Conservation (phyloP, 306 rosid genomes). For the Fragaria nilgerrensis region DNA sequence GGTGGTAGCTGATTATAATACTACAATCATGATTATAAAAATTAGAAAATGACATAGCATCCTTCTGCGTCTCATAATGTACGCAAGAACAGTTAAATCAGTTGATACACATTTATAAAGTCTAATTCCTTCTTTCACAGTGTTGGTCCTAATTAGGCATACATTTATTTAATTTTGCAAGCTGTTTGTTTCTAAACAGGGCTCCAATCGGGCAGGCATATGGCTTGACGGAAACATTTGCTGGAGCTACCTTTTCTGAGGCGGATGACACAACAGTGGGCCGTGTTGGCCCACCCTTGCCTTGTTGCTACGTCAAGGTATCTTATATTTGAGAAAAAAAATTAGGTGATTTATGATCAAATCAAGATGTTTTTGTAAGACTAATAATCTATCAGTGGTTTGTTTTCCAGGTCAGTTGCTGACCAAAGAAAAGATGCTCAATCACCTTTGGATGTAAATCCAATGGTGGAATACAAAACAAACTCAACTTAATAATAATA, state of each 20-base stretch:
- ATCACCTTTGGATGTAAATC: too few species aligned
- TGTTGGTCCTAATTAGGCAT: not conserved
- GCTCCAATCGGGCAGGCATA: conserved; percentile 95
- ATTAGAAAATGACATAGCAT: not conserved
- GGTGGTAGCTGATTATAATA: not conserved
- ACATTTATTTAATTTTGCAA: not conserved
- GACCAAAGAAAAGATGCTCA: too few species aligned
- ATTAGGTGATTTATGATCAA: not conserved
- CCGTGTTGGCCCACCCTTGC: conserved; percentile 95
- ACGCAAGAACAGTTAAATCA: not conserved
- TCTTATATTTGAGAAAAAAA: not conserved
- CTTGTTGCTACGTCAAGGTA: conserved; percentile 81
- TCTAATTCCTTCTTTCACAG: not conserved
- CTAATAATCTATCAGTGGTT: too few species aligned
- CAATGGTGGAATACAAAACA: too few species aligned
- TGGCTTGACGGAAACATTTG: conserved; percentile 98
- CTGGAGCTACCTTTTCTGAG: conserved; percentile 90
- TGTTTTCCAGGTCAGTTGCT: too few species aligned
- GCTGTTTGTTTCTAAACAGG: conserved; percentile 37
- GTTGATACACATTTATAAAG: not conserved
- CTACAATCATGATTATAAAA: not conserved
- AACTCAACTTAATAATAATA: too few species aligned
- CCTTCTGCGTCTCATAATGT: not conserved
- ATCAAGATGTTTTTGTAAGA: not conserved
- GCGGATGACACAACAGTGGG: conserved; percentile 82